These are phyloP conservation scores for Euclidium syriacum DNA, from an alignment of 345 rosid species.

Conservation along the genomic window DNA sequence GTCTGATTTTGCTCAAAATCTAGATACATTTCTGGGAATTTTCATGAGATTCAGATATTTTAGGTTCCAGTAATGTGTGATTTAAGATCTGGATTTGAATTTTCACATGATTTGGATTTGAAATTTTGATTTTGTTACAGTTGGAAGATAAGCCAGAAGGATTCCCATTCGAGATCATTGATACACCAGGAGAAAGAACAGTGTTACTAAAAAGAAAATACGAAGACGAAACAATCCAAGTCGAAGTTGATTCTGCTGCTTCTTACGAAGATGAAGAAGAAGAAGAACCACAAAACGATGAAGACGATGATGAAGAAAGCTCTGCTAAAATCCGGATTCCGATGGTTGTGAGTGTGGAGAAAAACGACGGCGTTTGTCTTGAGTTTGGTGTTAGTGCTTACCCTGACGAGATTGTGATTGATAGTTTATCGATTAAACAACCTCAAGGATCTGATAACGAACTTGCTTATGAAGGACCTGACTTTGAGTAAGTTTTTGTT, in stretches of 20 bases:
- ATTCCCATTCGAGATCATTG: conserved; percentile 53
- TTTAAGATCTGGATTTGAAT: background rate
- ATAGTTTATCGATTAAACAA: conserved; percentile 44
- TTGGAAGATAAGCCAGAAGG: conserved; percentile 35
- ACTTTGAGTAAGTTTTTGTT: conserved; percentile 42
- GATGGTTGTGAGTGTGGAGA: conserved; percentile 44
- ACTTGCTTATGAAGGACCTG: conserved; percentile 68
- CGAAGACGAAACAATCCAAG: conserved; percentile 44
- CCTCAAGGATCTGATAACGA: conserved; percentile 28
- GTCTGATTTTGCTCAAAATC: background rate
- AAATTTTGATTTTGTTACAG: background rate
- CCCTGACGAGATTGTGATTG: conserved; percentile 46
- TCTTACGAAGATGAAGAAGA: conserved; percentile 15
- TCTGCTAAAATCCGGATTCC: conserved; percentile 29
- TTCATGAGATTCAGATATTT: background rate
- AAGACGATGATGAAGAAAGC: conserved; percentile 6
- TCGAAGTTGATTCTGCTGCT: conserved; percentile 43
- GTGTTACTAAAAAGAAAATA: conserved; percentile 36
- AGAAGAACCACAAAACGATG: conserved; percentile 22
- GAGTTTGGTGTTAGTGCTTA: conserved; percentile 55
- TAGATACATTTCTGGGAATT: background rate
- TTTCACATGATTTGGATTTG: background rate
- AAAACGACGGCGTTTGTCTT: conserved; percentile 34
- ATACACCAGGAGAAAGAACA: conserved; percentile 54
- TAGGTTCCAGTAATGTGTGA: background rate